A percentile compares a stretch with the other conserved stretches of the same genome.
Conservation (phyloP, 352 stramenopile genomes). For the Phytophthora rubi region DNA sequence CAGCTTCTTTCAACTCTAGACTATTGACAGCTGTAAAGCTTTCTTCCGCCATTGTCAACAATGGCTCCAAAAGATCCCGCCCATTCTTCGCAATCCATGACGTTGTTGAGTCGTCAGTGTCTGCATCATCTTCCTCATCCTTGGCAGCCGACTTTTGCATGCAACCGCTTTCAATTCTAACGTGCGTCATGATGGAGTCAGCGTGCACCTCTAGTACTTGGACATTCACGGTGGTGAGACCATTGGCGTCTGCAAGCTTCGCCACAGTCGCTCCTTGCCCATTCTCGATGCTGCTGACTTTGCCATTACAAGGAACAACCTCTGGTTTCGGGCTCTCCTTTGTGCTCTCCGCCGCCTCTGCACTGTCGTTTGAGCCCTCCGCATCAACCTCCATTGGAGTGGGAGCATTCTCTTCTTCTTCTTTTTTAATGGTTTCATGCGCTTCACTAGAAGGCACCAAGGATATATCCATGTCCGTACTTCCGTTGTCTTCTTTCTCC, state of each 20-base stretch:
- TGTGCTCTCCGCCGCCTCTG: not conserved
- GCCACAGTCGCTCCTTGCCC: not conserved
- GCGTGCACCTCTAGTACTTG: slow-evolving; percentile 36
- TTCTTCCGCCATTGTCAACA: slow-evolving; percentile 70
- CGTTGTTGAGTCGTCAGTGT: slow-evolving; percentile 27
- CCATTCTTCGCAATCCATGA: slow-evolving; percentile 39
- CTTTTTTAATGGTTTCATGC: slow-evolving; percentile 18
- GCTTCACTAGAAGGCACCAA: slow-evolving; percentile 2
- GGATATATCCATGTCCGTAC: slow-evolving; percentile 19
- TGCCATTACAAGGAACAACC: slow-evolving; percentile 6
- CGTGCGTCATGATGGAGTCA: slow-evolving; percentile 66
- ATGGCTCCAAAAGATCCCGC: slow-evolving; percentile 54
- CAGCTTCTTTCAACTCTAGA: slow-evolving; percentile 75
- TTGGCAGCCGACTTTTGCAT: slow-evolving; percentile 51
- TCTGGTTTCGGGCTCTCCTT: slow-evolving; percentile 22
- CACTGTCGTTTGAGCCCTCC: slow-evolving; percentile 11
- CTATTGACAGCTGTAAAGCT: slow-evolving; percentile 65
- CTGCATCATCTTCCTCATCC: slow-evolving; percentile 30
- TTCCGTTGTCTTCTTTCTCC: slow-evolving; percentile 1
- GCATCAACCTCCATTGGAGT: slow-evolving; percentile 39
- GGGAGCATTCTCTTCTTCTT: slow-evolving; percentile 23
- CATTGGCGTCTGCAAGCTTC: slow-evolving; percentile 24
- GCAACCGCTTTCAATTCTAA: slow-evolving; percentile 78
- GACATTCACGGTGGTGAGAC: slow-evolving; percentile 11
- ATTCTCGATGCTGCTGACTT: slow-evolving; percentile 9